phyloP scores from a whole-genome alignment of 2,329 filamentous ascomycete genomes.

The Dichotomopilus funicola region DNA sequence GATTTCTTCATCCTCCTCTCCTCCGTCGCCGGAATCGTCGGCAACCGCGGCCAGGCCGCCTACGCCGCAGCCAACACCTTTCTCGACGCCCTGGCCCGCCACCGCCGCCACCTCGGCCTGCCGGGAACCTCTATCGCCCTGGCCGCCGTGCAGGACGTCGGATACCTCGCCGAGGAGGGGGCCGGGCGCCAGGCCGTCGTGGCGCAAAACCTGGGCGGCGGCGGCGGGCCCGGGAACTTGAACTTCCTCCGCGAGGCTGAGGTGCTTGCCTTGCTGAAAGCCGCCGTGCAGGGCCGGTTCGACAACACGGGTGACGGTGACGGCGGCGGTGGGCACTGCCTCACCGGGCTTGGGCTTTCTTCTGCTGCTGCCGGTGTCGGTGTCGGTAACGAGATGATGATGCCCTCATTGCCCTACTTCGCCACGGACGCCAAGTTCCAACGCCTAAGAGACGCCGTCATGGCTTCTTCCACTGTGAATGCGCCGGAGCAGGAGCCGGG shows the following conservation, averaged over 20 bases:
- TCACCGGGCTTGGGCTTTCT: background rate
- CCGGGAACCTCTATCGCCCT: background rate
- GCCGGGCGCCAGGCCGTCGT: background rate
- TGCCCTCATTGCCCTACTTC: background rate
- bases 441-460: background rate
- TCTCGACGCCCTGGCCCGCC: constrained; percentile 4
- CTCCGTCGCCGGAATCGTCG: constrained; percentile 3
- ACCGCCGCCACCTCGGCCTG: constrained; percentile 6
- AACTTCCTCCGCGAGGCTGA: background rate
- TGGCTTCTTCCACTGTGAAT: background rate
- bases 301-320: no score
- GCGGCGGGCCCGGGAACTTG: no score
- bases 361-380: background rate
- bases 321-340: background rate
- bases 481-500: background rate
- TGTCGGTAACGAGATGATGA: no score
- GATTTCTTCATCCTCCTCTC: constrained; percentile 15
- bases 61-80: constrained; percentile 10
- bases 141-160: background rate
- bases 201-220: background rate
- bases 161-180: background rate
- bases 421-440: background rate
- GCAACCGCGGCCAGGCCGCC: constrained; percentile 4
- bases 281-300: background rate
- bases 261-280: background rate